A percentile compares a stretch with the other conserved stretches of the same genome.
phyloP scores from a whole-genome alignment of 2,329 filamentous ascomycete species.

The Plectosphaerella cucumerina region DNA sequence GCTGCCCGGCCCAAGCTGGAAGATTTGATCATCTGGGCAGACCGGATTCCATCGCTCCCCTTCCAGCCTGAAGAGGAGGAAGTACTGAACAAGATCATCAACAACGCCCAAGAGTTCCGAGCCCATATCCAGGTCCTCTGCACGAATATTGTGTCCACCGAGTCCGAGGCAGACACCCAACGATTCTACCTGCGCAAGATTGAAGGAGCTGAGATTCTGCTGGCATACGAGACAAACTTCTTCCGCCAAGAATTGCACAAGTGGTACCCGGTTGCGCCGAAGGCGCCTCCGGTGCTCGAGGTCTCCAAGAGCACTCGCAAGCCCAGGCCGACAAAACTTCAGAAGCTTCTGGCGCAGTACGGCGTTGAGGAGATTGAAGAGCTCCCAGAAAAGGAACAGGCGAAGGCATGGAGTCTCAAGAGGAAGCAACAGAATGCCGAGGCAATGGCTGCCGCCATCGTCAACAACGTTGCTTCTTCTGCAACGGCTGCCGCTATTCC shows the following conservation, averaged over 20 bases:
- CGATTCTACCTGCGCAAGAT: slow-evolving; percentile 96
- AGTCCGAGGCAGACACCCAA: slow-evolving; percentile 83
- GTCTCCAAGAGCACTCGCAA: slow-evolving; percentile 90
- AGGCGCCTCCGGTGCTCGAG: slow-evolving; percentile 80
- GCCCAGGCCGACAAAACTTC: slow-evolving; percentile 91
- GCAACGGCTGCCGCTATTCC: slow-evolving; percentile 7
- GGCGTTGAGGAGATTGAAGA: slow-evolving; percentile 90
- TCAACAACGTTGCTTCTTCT: slow-evolving; percentile 14
- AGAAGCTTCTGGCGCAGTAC: slow-evolving; percentile 86
- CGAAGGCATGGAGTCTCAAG: slow-evolving; percentile 70
- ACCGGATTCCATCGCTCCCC: slow-evolving; percentile 74
- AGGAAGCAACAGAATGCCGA: slow-evolving; percentile 64
- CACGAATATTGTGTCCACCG: slow-evolving; percentile 74
- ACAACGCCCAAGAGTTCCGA: slow-evolving; percentile 79
- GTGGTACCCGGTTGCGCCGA: slow-evolving; percentile 85
- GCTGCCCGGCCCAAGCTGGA: slow-evolving; percentile 93
- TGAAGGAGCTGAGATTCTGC: slow-evolving; percentile 89
- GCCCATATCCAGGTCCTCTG: slow-evolving; percentile 77
- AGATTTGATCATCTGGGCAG: slow-evolving; percentile 77
- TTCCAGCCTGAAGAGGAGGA: slow-evolving; percentile 97
- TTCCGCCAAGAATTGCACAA: slow-evolving; percentile 94
- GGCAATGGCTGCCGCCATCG: slow-evolving; percentile 36
- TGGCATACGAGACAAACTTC: slow-evolving; percentile 94
- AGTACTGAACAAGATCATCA: slow-evolving; percentile 78
- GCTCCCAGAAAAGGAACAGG: slow-evolving; percentile 75